Conservation (phyloP, 768 basidiomycete genomes). For the Lactarius akahatsu region DNA sequence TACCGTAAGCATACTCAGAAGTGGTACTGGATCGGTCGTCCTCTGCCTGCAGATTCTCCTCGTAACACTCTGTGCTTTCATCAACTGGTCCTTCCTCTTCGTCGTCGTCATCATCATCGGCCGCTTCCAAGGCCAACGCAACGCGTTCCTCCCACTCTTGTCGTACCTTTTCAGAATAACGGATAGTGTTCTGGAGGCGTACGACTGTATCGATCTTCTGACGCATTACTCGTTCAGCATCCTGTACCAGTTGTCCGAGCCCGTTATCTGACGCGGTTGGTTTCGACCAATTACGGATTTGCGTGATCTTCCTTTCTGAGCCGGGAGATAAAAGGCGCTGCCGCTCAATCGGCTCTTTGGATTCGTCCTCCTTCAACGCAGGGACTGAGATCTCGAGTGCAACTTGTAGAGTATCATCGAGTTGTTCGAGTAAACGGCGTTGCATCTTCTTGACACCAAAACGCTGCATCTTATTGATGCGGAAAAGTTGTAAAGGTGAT, state of each 20-base stretch:
- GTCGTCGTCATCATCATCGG: conserved; percentile 59
- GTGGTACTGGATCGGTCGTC: conserved; percentile 62
- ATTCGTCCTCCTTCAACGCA: conserved; percentile 86
- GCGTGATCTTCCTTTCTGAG: conserved; percentile 84
- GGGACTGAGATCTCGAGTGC: conserved; percentile 84
- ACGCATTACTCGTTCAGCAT: conserved; percentile 85
- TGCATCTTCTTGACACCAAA: conserved; percentile 80
- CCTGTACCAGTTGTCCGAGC: conserved; percentile 76
- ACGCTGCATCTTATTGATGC: conserved; percentile 68
- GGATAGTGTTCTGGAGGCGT: conserved; percentile 94
- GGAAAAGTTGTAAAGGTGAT: conserved; percentile 76
- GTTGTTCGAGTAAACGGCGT: conserved; percentile 76
- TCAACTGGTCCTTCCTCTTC: conserved; percentile 36
- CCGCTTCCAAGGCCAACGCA: conserved; percentile 58
- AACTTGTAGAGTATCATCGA: conserved; percentile 81
- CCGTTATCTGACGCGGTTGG: conserved; percentile 86
- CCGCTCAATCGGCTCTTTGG: conserved; percentile 87
- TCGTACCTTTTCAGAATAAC: conserved; percentile 95
- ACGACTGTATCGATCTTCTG: conserved; percentile 95
- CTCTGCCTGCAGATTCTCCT: conserved; percentile 30
- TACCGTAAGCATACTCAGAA: conserved; percentile 61
- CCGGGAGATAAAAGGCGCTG: conserved; percentile 86
- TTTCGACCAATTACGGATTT: conserved; percentile 82
- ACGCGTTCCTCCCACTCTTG: conserved; percentile 96
- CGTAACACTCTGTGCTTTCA: conserved; percentile 30